Evolutionary conservation across 2,329 filamentous ascomycete species (phyloP).

Genomic region (Metarhizium album): DNA sequence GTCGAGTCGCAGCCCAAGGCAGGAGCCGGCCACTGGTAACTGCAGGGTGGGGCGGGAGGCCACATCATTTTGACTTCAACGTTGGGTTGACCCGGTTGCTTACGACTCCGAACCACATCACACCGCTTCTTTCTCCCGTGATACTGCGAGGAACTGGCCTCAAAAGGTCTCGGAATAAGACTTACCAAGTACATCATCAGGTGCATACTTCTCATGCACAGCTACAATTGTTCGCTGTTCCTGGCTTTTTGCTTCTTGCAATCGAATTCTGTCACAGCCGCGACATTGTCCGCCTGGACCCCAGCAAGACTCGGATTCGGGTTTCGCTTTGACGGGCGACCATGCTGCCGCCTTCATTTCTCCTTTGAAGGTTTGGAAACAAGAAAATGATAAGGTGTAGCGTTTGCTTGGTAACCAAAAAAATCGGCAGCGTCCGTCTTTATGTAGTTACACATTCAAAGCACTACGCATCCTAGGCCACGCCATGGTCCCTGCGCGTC

Average conservation of each 20-base stretch:
- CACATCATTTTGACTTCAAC: neutral
- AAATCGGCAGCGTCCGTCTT: neutral
- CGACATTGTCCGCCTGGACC: slow-evolving; percentile 2
- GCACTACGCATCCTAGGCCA: neutral
- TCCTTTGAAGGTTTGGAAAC: neutral
- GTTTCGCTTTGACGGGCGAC: neutral
- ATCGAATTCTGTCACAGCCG: slow-evolving; percentile 6
- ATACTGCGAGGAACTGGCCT: neutral
- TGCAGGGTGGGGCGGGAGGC: no score
- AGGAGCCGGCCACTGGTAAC: neutral
- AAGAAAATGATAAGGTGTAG: neutral
- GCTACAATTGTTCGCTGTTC: neutral
- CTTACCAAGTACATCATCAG: neutral
- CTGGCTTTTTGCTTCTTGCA: neutral
- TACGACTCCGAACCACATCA: neutral
- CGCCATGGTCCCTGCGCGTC: neutral
- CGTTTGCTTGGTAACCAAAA: neutral
- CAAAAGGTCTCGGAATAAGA: neutral
- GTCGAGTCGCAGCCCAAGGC: neutral
- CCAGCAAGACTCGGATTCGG: neutral
- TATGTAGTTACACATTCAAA: neutral
- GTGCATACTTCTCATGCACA: neutral
- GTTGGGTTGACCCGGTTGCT: neutral
- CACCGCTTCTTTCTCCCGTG: neutral
- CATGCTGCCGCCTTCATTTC: neutral